Evolutionary conservation across 805 yeast species (phyloP).

Genomic region (Brettanomyces sp.): DNA sequence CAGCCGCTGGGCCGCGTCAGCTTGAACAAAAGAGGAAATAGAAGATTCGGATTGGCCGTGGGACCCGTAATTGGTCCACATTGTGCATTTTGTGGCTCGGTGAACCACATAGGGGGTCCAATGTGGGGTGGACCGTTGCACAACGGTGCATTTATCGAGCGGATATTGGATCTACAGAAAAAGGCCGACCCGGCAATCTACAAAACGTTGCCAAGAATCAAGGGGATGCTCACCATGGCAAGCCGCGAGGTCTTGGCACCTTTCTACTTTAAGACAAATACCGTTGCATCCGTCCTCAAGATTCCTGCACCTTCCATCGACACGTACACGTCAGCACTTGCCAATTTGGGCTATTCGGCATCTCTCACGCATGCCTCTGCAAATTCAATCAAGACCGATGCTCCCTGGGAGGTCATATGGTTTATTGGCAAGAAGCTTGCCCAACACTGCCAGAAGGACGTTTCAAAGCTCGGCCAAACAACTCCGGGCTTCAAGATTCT

Average conservation of each 20-base stretch:
- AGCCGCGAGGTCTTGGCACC: constrained; percentile 59
- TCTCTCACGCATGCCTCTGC: constrained; percentile 86
- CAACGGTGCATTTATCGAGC: constrained; percentile 53
- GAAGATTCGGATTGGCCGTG: constrained; percentile 49
- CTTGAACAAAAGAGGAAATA: constrained; percentile 23
- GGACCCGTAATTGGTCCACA: constrained; percentile 44
- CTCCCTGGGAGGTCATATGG: constrained; percentile 77
- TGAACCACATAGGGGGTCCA: constrained; percentile 84
- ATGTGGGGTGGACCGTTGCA: constrained; percentile 89
- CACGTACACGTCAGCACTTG: constrained; percentile 65
- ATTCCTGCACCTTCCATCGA: constrained; percentile 78
- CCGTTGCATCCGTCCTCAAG: constrained; percentile 64
- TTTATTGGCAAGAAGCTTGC: constrained; percentile 61
- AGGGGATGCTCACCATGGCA: constrained; percentile 90
- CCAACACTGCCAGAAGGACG: constrained; percentile 30
- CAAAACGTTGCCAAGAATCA: constrained; percentile 74
- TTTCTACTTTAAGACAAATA: constrained; percentile 78
- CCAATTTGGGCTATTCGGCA: constrained; percentile 73
- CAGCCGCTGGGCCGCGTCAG: constrained; percentile 69
- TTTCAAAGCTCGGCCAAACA: constrained; percentile 35
- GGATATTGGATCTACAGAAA: constrained; percentile 40
- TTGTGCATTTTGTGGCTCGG: constrained; percentile 64
- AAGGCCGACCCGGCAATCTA: constrained; percentile 46
- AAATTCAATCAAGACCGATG: constrained; percentile 81
- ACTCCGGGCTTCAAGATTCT: constrained; percentile 53